These are phyloP conservation scores for Quercus glauca DNA, from an alignment of 306 rosid genomes.

Conservation along the genomic window DNA sequence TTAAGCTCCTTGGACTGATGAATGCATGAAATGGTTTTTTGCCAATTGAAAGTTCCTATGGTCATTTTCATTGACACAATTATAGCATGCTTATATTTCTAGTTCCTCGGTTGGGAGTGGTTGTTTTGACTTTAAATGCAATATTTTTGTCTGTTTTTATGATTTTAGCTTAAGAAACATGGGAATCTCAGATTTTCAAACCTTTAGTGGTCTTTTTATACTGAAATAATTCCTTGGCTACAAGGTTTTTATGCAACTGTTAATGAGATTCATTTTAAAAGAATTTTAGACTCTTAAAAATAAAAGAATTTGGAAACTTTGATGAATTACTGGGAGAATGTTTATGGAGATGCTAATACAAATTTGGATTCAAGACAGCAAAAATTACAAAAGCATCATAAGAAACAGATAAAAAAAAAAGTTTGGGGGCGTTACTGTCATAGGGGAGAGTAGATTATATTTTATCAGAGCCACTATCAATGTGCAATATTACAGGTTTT, in stretches of 20 bases:
- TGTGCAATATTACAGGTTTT: slow-evolving; percentile 16
- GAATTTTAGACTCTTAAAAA: background rate
- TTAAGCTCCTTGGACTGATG: background rate
- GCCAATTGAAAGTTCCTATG: no score
- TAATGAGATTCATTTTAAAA: background rate
- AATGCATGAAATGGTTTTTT: background rate
- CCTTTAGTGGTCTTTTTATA: background rate
- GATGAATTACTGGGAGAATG: background rate
- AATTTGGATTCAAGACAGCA: background rate
- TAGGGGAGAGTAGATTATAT: background rate
- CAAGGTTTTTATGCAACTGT: background rate
- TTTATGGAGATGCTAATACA: background rate
- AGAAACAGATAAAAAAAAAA: background rate
- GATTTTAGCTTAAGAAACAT: background rate
- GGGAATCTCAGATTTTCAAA: background rate
- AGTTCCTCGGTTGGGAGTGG: background rate
- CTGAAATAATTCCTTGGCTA: background rate
- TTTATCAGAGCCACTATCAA: background rate
- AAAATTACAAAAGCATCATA: background rate
- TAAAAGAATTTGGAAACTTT: background rate
- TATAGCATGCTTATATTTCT: background rate
- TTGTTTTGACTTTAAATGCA: background rate
- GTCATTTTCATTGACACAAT: no score
- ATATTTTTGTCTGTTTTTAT: background rate
- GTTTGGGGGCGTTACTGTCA: background rate